phyloP scores from a whole-genome alignment of 306 rosid genomes.

The Glycine tomentella region DNA sequence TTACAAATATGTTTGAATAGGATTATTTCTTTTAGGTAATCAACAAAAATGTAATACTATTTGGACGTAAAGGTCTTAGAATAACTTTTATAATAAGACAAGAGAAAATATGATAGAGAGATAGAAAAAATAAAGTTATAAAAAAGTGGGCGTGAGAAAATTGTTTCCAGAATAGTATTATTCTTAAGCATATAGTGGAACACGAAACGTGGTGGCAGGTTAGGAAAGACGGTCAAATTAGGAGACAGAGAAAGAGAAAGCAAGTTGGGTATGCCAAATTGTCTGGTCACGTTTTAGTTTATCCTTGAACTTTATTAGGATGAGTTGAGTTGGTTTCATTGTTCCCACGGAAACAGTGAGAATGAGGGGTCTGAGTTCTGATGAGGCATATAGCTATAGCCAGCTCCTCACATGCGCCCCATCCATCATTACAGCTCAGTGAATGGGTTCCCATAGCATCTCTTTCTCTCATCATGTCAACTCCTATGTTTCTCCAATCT shows the following conservation, averaged over 20 bases:
- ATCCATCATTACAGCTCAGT: conserved; percentile 70
- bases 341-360: conserved; percentile 20
- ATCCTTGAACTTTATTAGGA: conserved; percentile 1
- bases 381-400: conserved; percentile 18
- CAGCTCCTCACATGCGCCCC: conserved; percentile 68
- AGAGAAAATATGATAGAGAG: no score
- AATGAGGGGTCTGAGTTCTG: conserved; percentile 44
- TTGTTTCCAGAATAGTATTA: background rate
- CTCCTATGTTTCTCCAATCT: conserved; percentile 45
- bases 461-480: conserved; percentile 50
- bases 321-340: conserved; percentile 15
- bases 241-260: conserved; percentile 50
- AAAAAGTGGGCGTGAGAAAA: background rate
- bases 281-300: conserved; percentile 41
- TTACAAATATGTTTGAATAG: background rate
- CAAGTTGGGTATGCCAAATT: conserved; percentile 44
- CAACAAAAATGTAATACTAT: background rate
- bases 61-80: no score
- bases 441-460: conserved; percentile 56
- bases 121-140: no score
- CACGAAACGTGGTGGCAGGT: conserved; percentile 58
- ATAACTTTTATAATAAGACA: background rate
- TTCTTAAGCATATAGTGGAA: conserved; percentile 35
- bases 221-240: conserved; percentile 39
- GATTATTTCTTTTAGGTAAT: conserved; percentile 26